phyloP scores from a whole-genome alignment of 257 asterid genomes.

The Hygrophila difformis region DNA sequence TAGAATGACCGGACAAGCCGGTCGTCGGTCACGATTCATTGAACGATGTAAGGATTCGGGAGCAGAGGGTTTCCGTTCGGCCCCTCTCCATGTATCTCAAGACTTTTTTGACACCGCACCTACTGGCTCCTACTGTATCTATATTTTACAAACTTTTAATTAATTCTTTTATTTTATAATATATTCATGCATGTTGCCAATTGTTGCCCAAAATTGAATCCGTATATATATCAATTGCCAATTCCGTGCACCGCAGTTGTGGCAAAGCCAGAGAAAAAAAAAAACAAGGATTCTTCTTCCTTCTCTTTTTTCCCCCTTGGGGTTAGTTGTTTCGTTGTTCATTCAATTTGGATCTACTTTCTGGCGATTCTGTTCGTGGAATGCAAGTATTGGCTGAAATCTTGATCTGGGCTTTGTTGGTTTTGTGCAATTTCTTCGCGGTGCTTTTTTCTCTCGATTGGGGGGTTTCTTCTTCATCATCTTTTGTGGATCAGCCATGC shows the following conservation, averaged over 20 bases:
- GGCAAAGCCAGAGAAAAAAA: constrained; percentile 22
- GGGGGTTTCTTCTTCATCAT: constrained; percentile 59
- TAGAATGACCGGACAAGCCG: constrained; percentile 32
- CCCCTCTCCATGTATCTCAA: constrained; percentile 28
- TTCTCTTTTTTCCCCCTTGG: constrained; percentile 20
- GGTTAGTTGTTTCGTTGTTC: constrained; percentile 26
- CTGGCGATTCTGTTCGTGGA: constrained; percentile 25
- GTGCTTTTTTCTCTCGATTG: constrained; percentile 34
- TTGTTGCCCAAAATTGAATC: constrained; percentile 15
- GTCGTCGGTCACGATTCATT: constrained; percentile 57
- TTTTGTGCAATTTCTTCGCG: constrained; percentile 33
- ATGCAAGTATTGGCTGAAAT: constrained; percentile 50
- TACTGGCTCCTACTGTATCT: constrained; percentile 5
- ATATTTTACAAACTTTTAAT: constrained; percentile 2
- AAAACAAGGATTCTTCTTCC: constrained; percentile 15
- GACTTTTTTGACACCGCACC: constrained; percentile 44
- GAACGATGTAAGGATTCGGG: constrained; percentile 33
- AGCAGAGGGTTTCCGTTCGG: constrained; percentile 19
- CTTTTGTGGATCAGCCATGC: constrained; percentile 53
- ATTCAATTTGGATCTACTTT: constrained; percentile 8
- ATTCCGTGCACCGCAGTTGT: constrained; percentile 6
- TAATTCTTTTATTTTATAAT: not conserved
- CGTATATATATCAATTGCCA: constrained; percentile 14
- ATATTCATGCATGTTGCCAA: constrained; percentile 31
- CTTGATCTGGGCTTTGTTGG: constrained; percentile 47